Evolutionary conservation across 495 filamentous ascomycete species (phyloP), one percentile per base, ranked within the genome.

Genomic region (Xylaria bambusicola): DNA sequence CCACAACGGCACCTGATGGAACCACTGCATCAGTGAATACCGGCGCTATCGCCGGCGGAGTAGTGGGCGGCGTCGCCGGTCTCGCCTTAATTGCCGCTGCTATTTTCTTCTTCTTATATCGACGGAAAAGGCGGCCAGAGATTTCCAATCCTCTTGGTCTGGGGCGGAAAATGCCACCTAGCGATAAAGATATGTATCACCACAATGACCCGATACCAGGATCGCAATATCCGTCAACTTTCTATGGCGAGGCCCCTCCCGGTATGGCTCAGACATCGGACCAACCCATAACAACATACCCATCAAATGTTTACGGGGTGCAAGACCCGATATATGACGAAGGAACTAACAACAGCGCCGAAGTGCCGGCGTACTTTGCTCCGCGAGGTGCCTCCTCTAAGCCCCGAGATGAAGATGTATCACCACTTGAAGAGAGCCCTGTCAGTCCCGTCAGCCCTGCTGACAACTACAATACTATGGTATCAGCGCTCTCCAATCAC

Each of bases 41-140:
- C 6, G 70, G 66, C 12, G 71, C 66, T 9, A 72, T 78, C 31
- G 71, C 68, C n/a, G 76, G 76, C 17, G 74, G 76, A 12, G 69
- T 71, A 13, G 61, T 78, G 6, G 75, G 75, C 3, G 75, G 74
- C 5, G 62, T 77, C 36, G 67, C 69, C 23, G 70, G 62, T 49
- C 54, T 76, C 15, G 62, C 66, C 7, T 49, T 78, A 21, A 61
- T 75, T 40, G 13, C 54, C 23, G 67, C 67, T 9, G 67, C 66
- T 18, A 41, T 73, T 8, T 61, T 76, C 12, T 62, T 69, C 44
- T 63, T 63, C 27, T 6, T 73, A 13, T 54, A 60, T 17, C 57
- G 55, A 17, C 61, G 65, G 57, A 62, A 54, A 26, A 60, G 44
- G 40, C 27, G 26, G 10, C 4, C 17, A 3, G 45, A 52, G 29